Evolutionary conservation across 495 filamentous ascomycete species (phyloP), one percentile per base, ranked within the genome.

Genomic region (Durotheca rogersii): DNA sequence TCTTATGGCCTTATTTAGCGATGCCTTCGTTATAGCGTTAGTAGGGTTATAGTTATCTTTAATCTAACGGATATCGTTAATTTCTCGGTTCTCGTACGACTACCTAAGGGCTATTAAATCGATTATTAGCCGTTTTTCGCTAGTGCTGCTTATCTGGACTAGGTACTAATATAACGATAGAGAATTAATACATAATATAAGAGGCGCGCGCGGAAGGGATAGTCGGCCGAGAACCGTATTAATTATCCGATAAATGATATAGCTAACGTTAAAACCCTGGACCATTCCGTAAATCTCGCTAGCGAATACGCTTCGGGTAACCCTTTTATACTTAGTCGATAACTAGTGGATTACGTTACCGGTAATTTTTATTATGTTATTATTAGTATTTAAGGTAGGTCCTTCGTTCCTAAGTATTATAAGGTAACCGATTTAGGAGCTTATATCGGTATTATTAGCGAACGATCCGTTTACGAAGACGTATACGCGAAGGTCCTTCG

Each of bases 241-340:
- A 7, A 12, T 10, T 15, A 20, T 1, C 12, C 35, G 29, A 18
- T 46, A 30, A 20, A 46, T 12, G 7, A 34, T 23, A 14, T 39
- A 31, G 35, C 34, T 35, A 12, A 39, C 10, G 25, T 48, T 35
- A 9, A 48, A 35, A 5, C 33, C 45, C 12, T 48, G 34, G 1
- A 48, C 29, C 34, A 48, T 48, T n/a, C 29, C 45, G 19, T 48
- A 48, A 7, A 48, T 29, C 15, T 48, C 45, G 18, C 45, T 48
- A 2, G 42, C 27, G 1, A 46, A 12, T 2, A 46, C 34, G 12
- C 46, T 50, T 15, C 47, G 17, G 11, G 47, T 51, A 14, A n/a
- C n/a, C n/a, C n/a, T n/a, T n/a, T n/a, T n/a, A n/a, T n/a, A n/a
- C n/a, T n/a, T n/a, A n/a, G n/a, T 46, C 12, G 42, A 46, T 1